Evolutionary conservation across 495 filamentous ascomycete genomes (phyloP).

Genomic region (Saxophila tyrrhenica): DNA sequence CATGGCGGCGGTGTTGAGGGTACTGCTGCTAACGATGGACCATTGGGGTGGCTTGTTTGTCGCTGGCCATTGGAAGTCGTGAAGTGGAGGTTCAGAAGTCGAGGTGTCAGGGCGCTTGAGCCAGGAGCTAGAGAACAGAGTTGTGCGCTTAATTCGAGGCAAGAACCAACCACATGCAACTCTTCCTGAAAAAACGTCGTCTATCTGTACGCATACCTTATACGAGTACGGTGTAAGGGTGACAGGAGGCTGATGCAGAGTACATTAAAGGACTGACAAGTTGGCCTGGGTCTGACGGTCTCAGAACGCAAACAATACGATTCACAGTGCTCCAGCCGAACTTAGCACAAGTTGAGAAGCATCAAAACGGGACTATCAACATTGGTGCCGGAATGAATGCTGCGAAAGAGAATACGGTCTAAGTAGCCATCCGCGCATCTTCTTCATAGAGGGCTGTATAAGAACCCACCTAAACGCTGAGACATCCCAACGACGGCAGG

Average conservation of each 20-base stretch:
- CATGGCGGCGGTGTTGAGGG: background rate
- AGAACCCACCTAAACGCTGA: background rate
- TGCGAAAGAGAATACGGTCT: no score
- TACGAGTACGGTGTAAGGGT: no score
- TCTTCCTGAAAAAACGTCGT: no score
- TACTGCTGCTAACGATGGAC: background rate
- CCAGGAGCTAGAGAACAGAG: background rate
- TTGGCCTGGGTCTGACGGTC: background rate
- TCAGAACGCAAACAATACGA: background rate
- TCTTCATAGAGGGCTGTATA: no score
- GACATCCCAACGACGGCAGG: background rate
- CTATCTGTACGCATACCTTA: no score
- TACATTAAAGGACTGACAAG: background rate
- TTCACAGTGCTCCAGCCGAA: background rate
- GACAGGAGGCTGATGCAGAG: no score
- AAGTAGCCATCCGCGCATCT: no score
- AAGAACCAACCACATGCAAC: background rate
- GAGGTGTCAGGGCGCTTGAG: background rate
- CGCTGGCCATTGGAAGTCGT: background rate
- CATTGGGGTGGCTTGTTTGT: background rate
- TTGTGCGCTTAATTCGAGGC: background rate
- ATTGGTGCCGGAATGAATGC: no score
- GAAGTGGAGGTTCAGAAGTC: background rate
- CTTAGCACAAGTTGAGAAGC: no score
- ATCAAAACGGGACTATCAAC: no score